Conservation (phyloP, 139 green algal genomes). For the Chlorella sorokiniana region DNA sequence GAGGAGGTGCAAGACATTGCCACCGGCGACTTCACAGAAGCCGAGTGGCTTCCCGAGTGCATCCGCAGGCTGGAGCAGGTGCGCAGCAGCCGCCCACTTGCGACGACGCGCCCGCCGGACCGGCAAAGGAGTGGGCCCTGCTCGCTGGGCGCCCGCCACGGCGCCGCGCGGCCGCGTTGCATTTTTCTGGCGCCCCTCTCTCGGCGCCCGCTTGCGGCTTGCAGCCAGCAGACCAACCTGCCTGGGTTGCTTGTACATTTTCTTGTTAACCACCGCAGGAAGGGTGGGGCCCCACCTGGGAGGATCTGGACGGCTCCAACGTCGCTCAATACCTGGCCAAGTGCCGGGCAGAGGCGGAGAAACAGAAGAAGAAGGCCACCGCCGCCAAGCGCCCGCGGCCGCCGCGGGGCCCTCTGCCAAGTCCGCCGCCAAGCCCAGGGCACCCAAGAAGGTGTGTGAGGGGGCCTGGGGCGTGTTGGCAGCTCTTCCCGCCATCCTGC, state of each 20-base stretch:
- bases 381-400: neutral
- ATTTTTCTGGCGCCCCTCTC: too few species aligned
- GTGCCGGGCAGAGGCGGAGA: neutral
- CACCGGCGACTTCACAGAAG: neutral
- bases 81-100: neutral
- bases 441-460: neutral
- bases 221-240: neutral
- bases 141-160: too few species aligned
- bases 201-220: too few species aligned
- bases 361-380: neutral
- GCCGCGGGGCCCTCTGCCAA: neutral
- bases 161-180: too few species aligned
- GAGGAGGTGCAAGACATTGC: neutral
- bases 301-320: neutral
- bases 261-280: neutral
- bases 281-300: neutral
- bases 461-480: neutral
- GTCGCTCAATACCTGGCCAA: neutral
- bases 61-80: neutral
- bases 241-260: neutral
- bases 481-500: neutral
- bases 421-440: neutral
- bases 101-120: fast-evolving
- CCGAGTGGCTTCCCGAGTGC: neutral
- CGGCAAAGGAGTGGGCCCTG: neutral